phyloP scores from a whole-genome alignment of 2,329 filamentous ascomycete species.

The Colletotrichum gloeosporioides region DNA sequence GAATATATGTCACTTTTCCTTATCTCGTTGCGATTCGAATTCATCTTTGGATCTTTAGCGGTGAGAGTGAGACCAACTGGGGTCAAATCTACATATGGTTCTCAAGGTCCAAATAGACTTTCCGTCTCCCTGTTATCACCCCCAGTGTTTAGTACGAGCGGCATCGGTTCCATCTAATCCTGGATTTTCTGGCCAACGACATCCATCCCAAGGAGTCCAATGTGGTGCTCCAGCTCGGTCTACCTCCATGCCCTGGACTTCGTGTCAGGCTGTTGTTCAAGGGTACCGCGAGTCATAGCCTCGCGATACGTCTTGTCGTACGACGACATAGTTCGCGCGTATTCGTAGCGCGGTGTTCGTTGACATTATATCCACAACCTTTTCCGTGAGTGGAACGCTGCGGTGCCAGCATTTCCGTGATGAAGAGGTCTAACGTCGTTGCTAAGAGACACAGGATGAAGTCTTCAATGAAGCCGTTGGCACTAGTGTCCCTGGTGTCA shows the following conservation, averaged over 20 bases:
- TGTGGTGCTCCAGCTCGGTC: not conserved
- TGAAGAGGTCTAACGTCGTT: too few species aligned
- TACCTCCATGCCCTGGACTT: not conserved
- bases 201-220: not conserved
- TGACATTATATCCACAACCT: too few species aligned
- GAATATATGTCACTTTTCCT: not conserved
- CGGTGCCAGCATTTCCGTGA: too few species aligned
- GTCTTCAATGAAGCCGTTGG: too few species aligned
- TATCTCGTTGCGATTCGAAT: not conserved
- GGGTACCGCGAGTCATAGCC: not conserved
- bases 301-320: not conserved
- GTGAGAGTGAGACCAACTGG: not conserved
- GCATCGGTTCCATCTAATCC: not conserved
- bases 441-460: too few species aligned
- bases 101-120: not conserved
- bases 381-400: too few species aligned
- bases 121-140: not conserved
- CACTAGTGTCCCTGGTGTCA: too few species aligned
- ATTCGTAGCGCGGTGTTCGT: not conserved
- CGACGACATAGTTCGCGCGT: accelerated
- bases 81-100: not conserved
- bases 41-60: not conserved
- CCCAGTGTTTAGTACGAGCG: not conserved
- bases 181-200: not conserved
- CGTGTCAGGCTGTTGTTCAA: not conserved